phyloP scores from a whole-genome alignment of 2,329 filamentous ascomycete genomes.

The Neonectria sp. region DNA sequence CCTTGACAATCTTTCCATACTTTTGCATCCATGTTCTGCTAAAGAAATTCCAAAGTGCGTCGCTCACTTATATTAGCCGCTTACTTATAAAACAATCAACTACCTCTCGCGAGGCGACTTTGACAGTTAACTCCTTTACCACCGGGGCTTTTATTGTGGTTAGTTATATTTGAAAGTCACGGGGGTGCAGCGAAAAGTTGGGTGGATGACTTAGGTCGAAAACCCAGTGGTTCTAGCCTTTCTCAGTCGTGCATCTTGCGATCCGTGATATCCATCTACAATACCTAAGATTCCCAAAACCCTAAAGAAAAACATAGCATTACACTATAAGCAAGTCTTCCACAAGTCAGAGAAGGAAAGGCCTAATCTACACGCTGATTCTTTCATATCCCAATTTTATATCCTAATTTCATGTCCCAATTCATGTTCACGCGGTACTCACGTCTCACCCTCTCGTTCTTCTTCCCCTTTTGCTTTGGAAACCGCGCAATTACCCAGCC shows the following conservation, averaged over 20 bases:
- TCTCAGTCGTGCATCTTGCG: neutral
- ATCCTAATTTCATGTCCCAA: neutral
- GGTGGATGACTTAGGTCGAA: neutral
- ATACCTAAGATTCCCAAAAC: neutral
- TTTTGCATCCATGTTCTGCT: neutral
- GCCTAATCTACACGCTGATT: neutral
- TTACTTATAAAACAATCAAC: neutral
- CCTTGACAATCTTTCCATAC: neutral
- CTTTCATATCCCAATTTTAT: neutral
- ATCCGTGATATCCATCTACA: slow-evolving; percentile 3
- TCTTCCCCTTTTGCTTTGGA: slow-evolving; percentile 43
- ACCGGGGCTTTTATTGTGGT: neutral
- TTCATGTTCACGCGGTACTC: slow-evolving; percentile 4
- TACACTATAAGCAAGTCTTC: slow-evolving; percentile 1
- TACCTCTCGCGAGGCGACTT: neutral
- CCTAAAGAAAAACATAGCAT: neutral
- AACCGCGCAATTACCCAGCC: slow-evolving; percentile 59
- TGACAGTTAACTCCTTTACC: neutral
- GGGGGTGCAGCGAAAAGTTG: neutral
- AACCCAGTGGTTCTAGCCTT: neutral
- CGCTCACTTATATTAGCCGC: neutral
- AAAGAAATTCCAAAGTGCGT: neutral
- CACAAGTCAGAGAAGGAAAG: neutral
- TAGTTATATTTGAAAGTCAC: neutral
- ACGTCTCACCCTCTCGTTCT: neutral